Percentiles rank a stretch among this genome's conserved stretches.
These are phyloP conservation scores for Candida piceae DNA, from an alignment of 805 yeast species.

Conservation along the genomic window DNA sequence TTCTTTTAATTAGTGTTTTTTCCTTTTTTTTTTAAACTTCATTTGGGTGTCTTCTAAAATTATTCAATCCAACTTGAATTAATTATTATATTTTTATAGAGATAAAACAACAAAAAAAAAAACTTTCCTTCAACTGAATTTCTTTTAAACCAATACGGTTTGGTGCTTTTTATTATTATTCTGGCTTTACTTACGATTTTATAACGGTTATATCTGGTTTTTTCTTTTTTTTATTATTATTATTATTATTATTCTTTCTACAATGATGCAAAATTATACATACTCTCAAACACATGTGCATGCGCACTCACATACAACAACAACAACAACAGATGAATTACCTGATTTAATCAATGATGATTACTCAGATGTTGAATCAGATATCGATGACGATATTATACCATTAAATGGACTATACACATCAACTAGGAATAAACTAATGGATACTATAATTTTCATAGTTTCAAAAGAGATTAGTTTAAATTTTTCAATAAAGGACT, in stretches of 20 bases:
- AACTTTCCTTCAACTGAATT: conserved; percentile 1
- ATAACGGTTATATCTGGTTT: background rate
- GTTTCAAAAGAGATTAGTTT: conserved; percentile 1
- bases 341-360: conserved; percentile 11
- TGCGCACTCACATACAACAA: no score
- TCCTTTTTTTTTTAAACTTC: no score
- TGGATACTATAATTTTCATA: background rate
- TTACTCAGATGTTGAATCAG: conserved; percentile 1
- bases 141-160: no score
- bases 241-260: background rate
- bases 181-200: background rate
- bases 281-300: background rate
- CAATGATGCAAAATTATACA: conserved; percentile 3
- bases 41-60: no score
- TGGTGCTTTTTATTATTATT: no score
- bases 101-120: no score
- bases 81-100: no score
- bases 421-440: background rate
- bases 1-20: no score
- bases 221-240: background rate
- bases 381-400: conserved; percentile 1
- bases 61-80: conserved; percentile 1
- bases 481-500: no score
- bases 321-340: background rate
- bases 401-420: no score